Base-by-base conservation (phyloP, 1,284 basidiomycete species). In the Irpex sp. region DNA sequence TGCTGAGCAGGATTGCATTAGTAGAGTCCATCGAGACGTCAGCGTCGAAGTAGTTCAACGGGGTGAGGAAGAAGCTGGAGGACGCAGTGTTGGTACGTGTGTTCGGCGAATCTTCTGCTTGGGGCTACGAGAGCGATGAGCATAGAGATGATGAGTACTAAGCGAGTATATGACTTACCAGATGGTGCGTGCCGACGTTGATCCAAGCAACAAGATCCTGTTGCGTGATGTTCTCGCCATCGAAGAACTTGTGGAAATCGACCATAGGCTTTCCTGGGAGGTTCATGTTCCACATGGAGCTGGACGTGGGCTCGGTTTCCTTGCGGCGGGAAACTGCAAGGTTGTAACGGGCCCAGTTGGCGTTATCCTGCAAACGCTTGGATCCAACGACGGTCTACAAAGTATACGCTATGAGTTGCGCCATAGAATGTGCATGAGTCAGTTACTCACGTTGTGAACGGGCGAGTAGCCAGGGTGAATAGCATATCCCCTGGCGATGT, bases 321-420 rank as follows among this genome's bases (percentile, higher is more conserved):
- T 88, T 87, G 53, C 82, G 78, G 62, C 72, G 72, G 9, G 84
- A 83, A 5, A 89, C 81, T 0, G 83, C 83, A 8, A 89, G 73
- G 68, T 87, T 86, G 69, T 87, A 84, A 57, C 83, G 80, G 1
- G 86, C 85, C 83, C 86, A 89, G 68, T 88, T 83, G 3, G 83
- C 86, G 58, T 84, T 87, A 50, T 86, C 80, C 55, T 83, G 73
- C 5, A 85, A 75, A 2, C 85, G 79, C 70, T 84, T 86, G 47
- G 82, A 84, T 9, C 86, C 81, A 0, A 84, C 78, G 21, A 85
- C 81, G 1, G 83, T 83, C 85, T 86, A 61, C 26, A 43, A 4
- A 1, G 11, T 17, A 19, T 50, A 8, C 19, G 11, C 8, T 8
- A 17, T 21, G 11, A n/a, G 19, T 7, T 15, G 7, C 6, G 17